Evolutionary conservation across 2,329 filamentous ascomycete species (phyloP), one percentile per base, ranked within the genome.

Genomic region (Ceratocystis variospora): DNA sequence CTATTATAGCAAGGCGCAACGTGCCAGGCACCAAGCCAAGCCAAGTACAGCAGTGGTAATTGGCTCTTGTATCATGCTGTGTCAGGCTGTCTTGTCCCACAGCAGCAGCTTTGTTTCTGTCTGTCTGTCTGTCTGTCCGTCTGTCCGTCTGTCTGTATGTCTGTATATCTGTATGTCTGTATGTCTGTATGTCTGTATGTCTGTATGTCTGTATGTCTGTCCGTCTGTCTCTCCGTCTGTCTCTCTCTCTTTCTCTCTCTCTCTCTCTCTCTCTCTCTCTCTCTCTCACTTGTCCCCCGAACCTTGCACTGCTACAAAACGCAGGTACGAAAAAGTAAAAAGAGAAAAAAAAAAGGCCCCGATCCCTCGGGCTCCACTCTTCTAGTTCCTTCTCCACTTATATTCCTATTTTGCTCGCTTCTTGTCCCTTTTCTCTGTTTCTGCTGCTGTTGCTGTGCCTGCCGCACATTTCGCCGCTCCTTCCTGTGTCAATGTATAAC

Each of bases 391-490:
- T 41, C 5, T 12, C 37, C 37, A 41, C 37, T 41, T 41, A 4
- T 41, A 41, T 41, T 12, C 37, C 37, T 41, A 41, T 45, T 45
- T 44, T 62, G 41, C 33, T 46, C 28, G 17, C n/a, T 37, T 63
- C 45, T 45, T 10, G 61, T 46, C 41, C 25, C 44, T 63, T 63
- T 63, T 17, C 41, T 48, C 25, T 63, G 37, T 33, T 46, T 63
- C 61, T 41, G 33, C 45, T 62, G 33, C 25, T 33, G 33, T 31
- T 45, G 45, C 61, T 45, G 44, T 63, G 37, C 61, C 53, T 31
- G 53, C 53, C 28, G 28, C 17, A 25, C 28, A 17, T n/a, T 59
- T 31, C 53, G 17, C 17, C 28, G 3, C 17, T 59, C 28, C 53
- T 59, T 59, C 31, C 5, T 41, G 37, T 41, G 37, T 41, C 37